A percentile compares a stretch with the other conserved stretches of the same genome.
Conservation (phyloP, 495 filamentous ascomycete species). For the Niebla homalea region DNA sequence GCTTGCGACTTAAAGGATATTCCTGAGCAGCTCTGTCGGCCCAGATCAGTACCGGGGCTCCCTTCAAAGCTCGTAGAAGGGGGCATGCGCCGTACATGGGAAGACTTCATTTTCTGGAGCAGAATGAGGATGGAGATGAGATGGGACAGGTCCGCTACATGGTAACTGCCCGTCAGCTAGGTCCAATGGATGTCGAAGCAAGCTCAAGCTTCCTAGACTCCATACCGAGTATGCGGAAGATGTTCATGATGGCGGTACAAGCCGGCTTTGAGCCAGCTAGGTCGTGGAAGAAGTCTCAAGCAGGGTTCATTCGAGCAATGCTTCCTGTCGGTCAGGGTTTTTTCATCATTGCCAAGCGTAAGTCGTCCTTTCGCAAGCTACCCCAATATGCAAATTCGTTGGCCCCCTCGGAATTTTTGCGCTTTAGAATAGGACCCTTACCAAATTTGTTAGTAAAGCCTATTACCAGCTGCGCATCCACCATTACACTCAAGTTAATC, state of each 20-base stretch:
- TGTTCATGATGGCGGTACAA: constrained; percentile 51
- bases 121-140: constrained; percentile 88
- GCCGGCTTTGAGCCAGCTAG: constrained; percentile 1
- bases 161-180: constrained; percentile 11
- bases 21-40: constrained; percentile 71
- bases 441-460: background rate
- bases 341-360: no score
- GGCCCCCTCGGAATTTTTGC: background rate
- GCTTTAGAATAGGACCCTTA: background rate
- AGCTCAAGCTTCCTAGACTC: constrained; percentile 1
- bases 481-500: no score
- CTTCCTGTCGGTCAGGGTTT: background rate
- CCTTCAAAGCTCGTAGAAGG: background rate
- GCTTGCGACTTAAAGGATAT: constrained; percentile 97
- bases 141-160: constrained; percentile 82
- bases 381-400: background rate
- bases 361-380: background rate
- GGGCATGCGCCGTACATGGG: constrained; percentile 45
- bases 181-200: background rate
- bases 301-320: no score
- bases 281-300: background rate
- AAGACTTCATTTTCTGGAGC: constrained; percentile 85
- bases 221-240: constrained; percentile 74
- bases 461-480: background rate
- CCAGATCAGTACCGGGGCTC: background rate